Base-by-base conservation (phyloP, 768 basidiomycete genomes). In the Punctularia strigosozonata region DNA sequence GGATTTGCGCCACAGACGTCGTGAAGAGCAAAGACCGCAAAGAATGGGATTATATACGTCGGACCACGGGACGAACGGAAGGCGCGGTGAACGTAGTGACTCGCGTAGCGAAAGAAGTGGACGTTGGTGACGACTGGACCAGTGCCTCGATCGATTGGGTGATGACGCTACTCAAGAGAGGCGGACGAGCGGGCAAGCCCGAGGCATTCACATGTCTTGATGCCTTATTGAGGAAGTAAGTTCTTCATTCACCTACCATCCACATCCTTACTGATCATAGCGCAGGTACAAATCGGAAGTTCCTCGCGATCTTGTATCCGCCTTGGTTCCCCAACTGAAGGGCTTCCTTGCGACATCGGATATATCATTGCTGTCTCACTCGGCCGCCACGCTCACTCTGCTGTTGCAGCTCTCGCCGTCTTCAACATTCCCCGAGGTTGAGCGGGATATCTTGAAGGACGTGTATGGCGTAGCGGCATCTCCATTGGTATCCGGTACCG, bases 31-130 rank as follows among this genome's bases (percentile, higher is more conserved):
- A 80, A 54, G 72, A 72, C 30, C 68, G 74, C 38, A 74, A 72
- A 47, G 86, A 90, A 49, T 90, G 87, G 86, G 82, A 85, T 31
- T 72, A 68, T 19, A 78, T 90, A 37, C 80, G 82, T 50, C 70
- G 80, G 44, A 64, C 67, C 1, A 72, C 73, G 0, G 83, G 82
- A 1, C 75, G 81, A 50, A 76, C 78, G 2, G 77, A 81, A 7
- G 74, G 77, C 23, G 79, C 81, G 15, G 81, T 98, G 36, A 77
- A 67, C 46, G 87, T 89, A 24, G 80, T 95, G 36, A 81, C 73
- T 4, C 78, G 77, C 41, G 85, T 94, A n/a, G 87, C 87, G 15
- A 74, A 57, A 38, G 78, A 81, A 40, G 82, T 82, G 25, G 65
- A 71, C 15, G 65, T 85, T 34, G 67, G 71, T 17, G 80, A 84